Conservation (phyloP, 768 basidiomycete species). For the Termitomyces sp. region DNA sequence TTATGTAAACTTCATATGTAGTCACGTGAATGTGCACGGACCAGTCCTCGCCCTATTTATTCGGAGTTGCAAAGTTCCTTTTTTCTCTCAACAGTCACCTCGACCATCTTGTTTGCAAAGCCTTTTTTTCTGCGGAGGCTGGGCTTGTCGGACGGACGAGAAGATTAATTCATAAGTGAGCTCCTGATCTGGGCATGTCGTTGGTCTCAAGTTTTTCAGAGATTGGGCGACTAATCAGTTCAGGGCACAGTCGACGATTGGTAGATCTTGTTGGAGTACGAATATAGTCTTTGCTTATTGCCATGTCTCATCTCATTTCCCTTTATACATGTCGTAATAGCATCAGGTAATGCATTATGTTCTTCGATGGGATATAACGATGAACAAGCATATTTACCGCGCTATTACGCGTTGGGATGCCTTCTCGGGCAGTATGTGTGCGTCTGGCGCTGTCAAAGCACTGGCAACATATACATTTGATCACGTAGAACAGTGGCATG, state of each 20-base stretch:
- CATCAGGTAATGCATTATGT: no score
- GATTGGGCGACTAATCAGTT: conserved; percentile 71
- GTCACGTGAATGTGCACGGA: conserved; percentile 44
- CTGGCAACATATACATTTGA: no score
- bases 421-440: background rate
- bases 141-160: conserved; percentile 35
- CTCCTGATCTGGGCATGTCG: conserved; percentile 73
- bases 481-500: background rate
- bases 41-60: conserved; percentile 29
- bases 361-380: background rate
- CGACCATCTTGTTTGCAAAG: conserved; percentile 9
- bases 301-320: background rate
- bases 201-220: conserved; percentile 40
- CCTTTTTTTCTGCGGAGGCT: conserved; percentile 9
- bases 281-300: background rate
- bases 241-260: conserved; percentile 41
- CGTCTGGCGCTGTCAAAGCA: no score
- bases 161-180: conserved; percentile 31
- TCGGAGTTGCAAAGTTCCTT: conserved; percentile 14
- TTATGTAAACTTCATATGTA: background rate
- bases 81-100: conserved; percentile 19
- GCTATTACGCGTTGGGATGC: background rate
- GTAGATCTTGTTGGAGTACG: no score
- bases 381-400: background rate
- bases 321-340: no score